Percentiles rank a stretch among this genome's conserved stretches.
phyloP scores from a whole-genome alignment of 2,329 filamentous ascomycete species.

The Hymenoscyphus linearis region DNA sequence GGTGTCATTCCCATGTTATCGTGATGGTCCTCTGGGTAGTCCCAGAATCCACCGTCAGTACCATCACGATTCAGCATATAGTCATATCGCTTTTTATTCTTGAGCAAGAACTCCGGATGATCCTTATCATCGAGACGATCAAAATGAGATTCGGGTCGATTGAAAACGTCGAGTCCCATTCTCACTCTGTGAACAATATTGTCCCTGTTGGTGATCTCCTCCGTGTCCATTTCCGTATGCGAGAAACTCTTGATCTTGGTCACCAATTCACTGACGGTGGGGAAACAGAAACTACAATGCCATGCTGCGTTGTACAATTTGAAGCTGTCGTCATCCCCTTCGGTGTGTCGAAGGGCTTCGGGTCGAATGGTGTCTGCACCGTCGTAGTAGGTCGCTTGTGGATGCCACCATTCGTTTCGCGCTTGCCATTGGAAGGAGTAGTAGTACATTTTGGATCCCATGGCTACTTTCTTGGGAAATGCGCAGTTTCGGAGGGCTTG shows the following conservation, averaged over 20 bases:
- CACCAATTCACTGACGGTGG: slow-evolving; percentile 36
- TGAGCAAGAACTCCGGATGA: not conserved
- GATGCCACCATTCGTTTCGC: not conserved
- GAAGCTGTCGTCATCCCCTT: slow-evolving; percentile 34
- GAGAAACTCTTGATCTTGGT: slow-evolving; percentile 38
- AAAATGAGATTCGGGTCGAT: not conserved
- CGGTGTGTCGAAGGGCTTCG: not conserved
- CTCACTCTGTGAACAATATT: not conserved
- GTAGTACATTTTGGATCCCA: not conserved
- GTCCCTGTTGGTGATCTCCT: not conserved
- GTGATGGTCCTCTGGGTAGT: not conserved
- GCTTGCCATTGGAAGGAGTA: not conserved
- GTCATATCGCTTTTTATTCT: not conserved
- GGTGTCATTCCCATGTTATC: too few relatives aligned
- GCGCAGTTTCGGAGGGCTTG: not conserved
- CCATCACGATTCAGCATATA: not conserved
- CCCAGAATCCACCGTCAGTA: not conserved
- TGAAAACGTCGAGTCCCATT: not conserved
- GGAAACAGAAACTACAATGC: slow-evolving; percentile 41
- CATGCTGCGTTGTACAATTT: slow-evolving; percentile 46
- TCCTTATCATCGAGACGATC: not conserved
- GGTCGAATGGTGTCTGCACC: not conserved
- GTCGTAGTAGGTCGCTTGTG: not conserved
- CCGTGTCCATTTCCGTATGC: not conserved
- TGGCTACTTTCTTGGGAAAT: not conserved